Conservation (phyloP, 192 early-diverging fungal species). For the Diversispora epigaea region DNA sequence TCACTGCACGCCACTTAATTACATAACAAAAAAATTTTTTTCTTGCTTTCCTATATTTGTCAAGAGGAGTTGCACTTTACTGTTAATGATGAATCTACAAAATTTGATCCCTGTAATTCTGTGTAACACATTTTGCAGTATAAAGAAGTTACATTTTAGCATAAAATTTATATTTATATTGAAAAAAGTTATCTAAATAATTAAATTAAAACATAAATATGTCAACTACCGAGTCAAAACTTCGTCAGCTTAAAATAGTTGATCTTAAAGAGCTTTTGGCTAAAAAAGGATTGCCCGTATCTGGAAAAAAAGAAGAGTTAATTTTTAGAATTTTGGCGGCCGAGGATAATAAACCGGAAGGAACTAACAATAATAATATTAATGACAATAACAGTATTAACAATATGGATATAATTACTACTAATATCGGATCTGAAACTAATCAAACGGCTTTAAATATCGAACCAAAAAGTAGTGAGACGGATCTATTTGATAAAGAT, state of each 20-base stretch:
- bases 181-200: too few relatives aligned
- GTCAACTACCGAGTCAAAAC: constrained; percentile 31
- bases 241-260: constrained; percentile 52
- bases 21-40: neutral
- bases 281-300: constrained; percentile 51
- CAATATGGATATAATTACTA: too few relatives aligned
- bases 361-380: constrained; percentile 1
- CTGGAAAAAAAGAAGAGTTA: constrained; percentile 69
- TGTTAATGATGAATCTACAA: too few relatives aligned
- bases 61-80: too few relatives aligned
- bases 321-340: constrained; percentile 55
- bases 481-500: constrained; percentile 27
- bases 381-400: neutral
- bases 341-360: constrained; percentile 5
- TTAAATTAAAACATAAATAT: too few relatives aligned
- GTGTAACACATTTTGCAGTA: too few relatives aligned
- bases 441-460: neutral
- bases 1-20: neutral
- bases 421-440: too few relatives aligned
- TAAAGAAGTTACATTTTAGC: too few relatives aligned
- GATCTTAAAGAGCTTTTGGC: constrained; percentile 60
- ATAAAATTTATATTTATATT: too few relatives aligned
- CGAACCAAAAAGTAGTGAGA: neutral
- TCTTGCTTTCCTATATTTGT: neutral
- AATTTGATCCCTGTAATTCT: too few relatives aligned